Conservation (phyloP, 2,329 filamentous ascomycete genomes). For the Calonectria honghensis region DNA sequence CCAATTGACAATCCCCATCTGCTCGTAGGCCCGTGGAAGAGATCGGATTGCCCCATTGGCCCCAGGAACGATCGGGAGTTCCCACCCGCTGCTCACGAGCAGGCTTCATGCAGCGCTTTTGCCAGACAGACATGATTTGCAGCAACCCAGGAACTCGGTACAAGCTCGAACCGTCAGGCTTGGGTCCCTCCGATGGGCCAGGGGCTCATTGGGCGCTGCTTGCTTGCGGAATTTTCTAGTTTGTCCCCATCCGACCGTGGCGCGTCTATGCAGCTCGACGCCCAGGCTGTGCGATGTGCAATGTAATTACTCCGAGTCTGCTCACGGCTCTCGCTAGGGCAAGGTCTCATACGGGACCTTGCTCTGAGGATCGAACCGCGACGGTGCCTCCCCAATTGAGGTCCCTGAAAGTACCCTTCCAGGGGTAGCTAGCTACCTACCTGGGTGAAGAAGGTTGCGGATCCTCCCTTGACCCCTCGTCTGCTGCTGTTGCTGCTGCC, state of each 20-base stretch:
- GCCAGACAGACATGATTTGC: slow-evolving; percentile 59
- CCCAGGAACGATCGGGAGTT: slow-evolving; percentile 53
- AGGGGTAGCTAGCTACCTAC: background rate
- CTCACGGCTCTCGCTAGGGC: slow-evolving; percentile 26
- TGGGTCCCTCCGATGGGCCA: slow-evolving; percentile 38
- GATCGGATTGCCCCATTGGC: slow-evolving; percentile 51
- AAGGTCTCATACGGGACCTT: slow-evolving; percentile 34
- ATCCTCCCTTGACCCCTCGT: slow-evolving; percentile 26
- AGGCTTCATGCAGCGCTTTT: slow-evolving; percentile 53
- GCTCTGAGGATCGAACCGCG: slow-evolving; percentile 42
- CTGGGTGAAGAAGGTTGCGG: slow-evolving; percentile 28
- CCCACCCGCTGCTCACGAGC: slow-evolving; percentile 47
- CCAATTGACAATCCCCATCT: slow-evolving; percentile 45
- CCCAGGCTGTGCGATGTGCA: slow-evolving; percentile 13
- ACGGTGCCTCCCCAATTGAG: slow-evolving; percentile 28
- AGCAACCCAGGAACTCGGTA: slow-evolving; percentile 54
- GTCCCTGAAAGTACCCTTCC: slow-evolving; percentile 2
- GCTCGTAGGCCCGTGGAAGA: slow-evolving; percentile 45
- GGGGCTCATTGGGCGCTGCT: slow-evolving; percentile 46
- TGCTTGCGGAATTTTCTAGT: slow-evolving; percentile 43
- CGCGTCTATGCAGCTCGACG: slow-evolving; percentile 39
- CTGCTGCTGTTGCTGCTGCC: background rate
- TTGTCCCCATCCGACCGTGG: slow-evolving; percentile 45
- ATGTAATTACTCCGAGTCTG: slow-evolving; percentile 24
- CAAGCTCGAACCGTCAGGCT: slow-evolving; percentile 47